phyloP scores from a whole-genome alignment of 352 stramenopile species.

The Globisporangium iwayamae region DNA sequence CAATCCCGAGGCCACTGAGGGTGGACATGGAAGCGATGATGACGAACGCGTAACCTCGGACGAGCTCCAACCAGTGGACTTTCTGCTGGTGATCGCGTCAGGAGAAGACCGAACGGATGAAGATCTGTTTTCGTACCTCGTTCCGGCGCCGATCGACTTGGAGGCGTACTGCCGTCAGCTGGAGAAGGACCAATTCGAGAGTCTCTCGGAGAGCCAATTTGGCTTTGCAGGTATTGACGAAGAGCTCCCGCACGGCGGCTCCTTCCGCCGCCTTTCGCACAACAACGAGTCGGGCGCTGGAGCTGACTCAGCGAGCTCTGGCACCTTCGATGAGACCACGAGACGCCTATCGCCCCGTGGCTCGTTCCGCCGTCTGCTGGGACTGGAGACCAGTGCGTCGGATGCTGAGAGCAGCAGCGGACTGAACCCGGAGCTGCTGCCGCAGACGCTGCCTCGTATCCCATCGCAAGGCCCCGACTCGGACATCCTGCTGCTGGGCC shows the following conservation, averaged over 20 bases:
- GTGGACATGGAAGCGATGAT: constrained; percentile 11
- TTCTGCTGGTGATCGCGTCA: constrained; percentile 81
- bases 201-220: constrained; percentile 19
- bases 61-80: constrained; percentile 47
- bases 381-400: constrained; percentile 27
- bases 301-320: constrained; percentile 18
- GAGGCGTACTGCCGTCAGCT: constrained; percentile 75
- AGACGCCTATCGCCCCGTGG: constrained; percentile 40
- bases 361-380: constrained; percentile 42
- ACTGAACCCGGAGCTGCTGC: constrained; percentile 19
- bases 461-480: constrained; percentile 33
- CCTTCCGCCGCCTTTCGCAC: constrained; percentile 8
- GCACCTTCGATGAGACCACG: constrained; percentile 19
- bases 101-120: constrained; percentile 81
- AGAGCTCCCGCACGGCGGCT: not conserved
- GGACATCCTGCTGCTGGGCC: constrained; percentile 51
- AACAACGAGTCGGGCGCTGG: constrained; percentile 22
- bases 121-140: constrained; percentile 75
- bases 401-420: not conserved
- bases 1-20: not conserved
- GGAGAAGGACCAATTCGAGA: constrained; percentile 58
- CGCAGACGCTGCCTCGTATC: constrained; percentile 28
- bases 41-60: constrained; percentile 1
- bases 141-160: constrained; percentile 77
- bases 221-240: constrained; percentile 6